Evolutionary conservation across 164 flowering plant genomes (phyloP).

Genomic region (Santalum album): DNA sequence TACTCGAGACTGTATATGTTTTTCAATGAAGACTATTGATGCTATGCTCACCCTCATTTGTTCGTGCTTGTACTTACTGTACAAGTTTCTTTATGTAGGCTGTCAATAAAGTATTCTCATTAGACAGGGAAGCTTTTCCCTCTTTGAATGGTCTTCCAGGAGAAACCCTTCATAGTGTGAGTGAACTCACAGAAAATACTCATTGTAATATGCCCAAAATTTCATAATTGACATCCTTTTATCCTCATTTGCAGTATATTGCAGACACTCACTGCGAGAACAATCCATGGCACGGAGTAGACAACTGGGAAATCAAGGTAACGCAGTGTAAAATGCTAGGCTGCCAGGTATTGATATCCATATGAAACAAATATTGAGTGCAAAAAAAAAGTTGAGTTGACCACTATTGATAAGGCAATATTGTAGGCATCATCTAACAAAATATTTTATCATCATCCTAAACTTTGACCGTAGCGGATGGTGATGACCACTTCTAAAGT

Average conservation of each 20-base stretch:
- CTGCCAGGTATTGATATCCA: too few relatives aligned
- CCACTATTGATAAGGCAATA: too few relatives aligned
- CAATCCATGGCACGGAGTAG: slow-evolving; percentile 87
- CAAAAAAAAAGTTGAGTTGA: too few relatives aligned
- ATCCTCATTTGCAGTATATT: slow-evolving; percentile 9
- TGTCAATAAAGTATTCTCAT: slow-evolving; percentile 63
- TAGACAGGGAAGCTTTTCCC: slow-evolving; percentile 86
- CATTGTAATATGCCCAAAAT: too few relatives aligned
- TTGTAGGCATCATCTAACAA: too few relatives aligned
- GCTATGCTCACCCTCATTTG: not conserved
- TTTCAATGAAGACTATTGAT: not conserved
- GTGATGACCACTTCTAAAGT: too few relatives aligned
- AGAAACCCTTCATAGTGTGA: slow-evolving; percentile 84
- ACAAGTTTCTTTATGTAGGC: slow-evolving; percentile 39
- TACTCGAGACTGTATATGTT: not conserved
- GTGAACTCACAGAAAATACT: slow-evolving; percentile 12
- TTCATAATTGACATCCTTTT: not conserved
- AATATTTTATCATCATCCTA: too few relatives aligned
- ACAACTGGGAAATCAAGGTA: slow-evolving; percentile 86
- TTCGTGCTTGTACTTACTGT: slow-evolving; percentile 10
- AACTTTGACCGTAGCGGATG: too few relatives aligned
- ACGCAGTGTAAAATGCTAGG: not conserved
- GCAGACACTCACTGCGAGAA: slow-evolving; percentile 74
- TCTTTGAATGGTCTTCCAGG: slow-evolving; percentile 92
- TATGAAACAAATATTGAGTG: too few relatives aligned